Evolutionary conservation across 148 eudicot genomes (phyloP).

Genomic region (Cornus kousa): DNA sequence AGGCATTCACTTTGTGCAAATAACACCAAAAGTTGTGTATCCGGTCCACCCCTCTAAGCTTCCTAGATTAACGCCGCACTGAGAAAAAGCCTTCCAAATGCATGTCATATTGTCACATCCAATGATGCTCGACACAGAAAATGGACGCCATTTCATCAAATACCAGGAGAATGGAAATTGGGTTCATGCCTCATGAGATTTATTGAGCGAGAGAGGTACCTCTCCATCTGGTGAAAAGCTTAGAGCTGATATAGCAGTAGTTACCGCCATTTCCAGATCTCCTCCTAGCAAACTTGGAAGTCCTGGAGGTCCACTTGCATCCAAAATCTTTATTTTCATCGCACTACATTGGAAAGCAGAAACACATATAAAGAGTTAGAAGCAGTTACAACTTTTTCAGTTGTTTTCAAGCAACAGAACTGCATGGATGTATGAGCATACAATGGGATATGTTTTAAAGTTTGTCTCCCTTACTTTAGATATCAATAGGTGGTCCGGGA

Average conservation of each 20-base stretch:
- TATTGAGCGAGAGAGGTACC: slow-evolving; percentile 38
- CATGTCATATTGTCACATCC: slow-evolving; percentile 6
- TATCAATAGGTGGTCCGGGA: not conserved
- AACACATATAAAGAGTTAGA: slow-evolving; percentile 13
- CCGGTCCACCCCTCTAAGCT: no score
- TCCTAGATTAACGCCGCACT: no score
- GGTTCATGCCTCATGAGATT: not conserved
- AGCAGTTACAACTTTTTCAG: not conserved
- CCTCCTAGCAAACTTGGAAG: slow-evolving; percentile 78
- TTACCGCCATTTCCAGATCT: slow-evolving; percentile 47
- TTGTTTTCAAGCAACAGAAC: not conserved
- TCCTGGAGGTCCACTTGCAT: slow-evolving; percentile 99
- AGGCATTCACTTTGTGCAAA: no score
- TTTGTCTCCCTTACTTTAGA: not conserved
- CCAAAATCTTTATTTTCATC: slow-evolving; percentile 79
- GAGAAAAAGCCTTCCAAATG: not conserved
- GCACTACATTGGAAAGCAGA: slow-evolving; percentile 35
- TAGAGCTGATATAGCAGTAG: slow-evolving; percentile 75
- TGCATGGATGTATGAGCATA: not conserved
- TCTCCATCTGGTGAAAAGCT: slow-evolving; percentile 97
- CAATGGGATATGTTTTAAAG: slow-evolving; percentile 3
- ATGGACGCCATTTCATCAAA: slow-evolving; percentile 1
- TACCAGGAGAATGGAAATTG: slow-evolving; percentile 10
- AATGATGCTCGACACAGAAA: not conserved
- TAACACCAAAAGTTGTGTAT: no score